Conservation (phyloP, 257 asterid genomes). For the Jasminum sambac region DNA sequence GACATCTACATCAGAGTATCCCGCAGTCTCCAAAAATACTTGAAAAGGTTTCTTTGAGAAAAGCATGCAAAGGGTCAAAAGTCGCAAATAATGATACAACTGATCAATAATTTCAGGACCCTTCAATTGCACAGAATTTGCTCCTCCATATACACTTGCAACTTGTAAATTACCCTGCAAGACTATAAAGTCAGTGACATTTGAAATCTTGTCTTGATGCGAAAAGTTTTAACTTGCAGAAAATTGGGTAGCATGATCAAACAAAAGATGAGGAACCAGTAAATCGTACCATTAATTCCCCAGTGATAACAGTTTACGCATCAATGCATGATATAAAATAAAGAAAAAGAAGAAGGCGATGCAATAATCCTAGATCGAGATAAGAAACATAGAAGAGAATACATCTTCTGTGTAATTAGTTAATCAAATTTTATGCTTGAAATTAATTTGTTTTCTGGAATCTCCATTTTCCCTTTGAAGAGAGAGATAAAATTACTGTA, state of each 20-base stretch:
- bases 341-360: neutral
- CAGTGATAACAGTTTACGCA: neutral
- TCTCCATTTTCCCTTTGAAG: neutral
- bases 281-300: neutral
- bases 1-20: constrained; percentile 55
- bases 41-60: constrained; percentile 82
- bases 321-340: neutral
- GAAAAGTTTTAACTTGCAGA: neutral
- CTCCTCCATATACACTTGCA: constrained; percentile 75
- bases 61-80: constrained; percentile 66
- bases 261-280: neutral
- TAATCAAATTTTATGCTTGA: neutral
- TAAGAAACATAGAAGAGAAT: neutral
- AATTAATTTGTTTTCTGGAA: too few relatives aligned
- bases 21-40: constrained; percentile 65
- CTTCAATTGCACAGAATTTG: constrained; percentile 57
- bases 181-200: constrained; percentile 19
- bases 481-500: neutral
- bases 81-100: constrained; percentile 59
- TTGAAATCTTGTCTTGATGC: constrained; percentile 6
- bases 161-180: constrained; percentile 75
- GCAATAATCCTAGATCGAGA: neutral
- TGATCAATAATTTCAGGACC: constrained; percentile 59
- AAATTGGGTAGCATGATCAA: neutral
- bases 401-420: neutral